Base-by-base conservation (phyloP, 768 basidiomycete genomes). In the Mycena haematopus region DNA sequence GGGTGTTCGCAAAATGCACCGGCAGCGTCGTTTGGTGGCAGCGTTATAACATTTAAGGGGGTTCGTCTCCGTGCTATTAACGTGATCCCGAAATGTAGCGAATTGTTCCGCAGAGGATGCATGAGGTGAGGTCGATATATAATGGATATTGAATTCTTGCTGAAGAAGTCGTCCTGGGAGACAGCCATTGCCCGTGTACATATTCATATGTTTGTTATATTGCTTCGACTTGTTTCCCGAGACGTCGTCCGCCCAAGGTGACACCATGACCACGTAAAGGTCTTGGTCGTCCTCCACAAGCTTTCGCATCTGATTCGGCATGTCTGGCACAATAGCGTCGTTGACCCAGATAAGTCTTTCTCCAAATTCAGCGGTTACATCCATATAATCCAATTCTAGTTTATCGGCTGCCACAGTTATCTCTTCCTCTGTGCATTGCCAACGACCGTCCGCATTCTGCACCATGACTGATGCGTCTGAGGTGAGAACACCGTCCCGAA, bases 21-120 rank as follows among this genome's bases (percentile, higher is more conserved):
- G 47, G 47, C 49, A 65, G 14, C 31, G 63, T 3, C 50, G 44
- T 13, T 60, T 25, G 3, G 52, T 65, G 2, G 46, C 59, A 1
- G 54, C 63, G 46, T 67, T 55, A 52, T 56, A 67, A 15, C 52
- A 54, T 13, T 35, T 49, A 1, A 62, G 31, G 0, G 66, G 66
- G 15, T 52, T 52, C 1, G 19, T 35, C 38, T 63, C 56, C 13
- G 66, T 67, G 35, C 27, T 51, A 21, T 58, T 60, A 36, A 47
- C 47, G 25, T 45, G 49, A 14, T 61, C 56, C 17, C 62, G 56
- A 25, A 63, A 47, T 3, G 62, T 44, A 6, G 62, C 42, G 17
- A 63, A 58, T 29, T 59, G 58, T 42, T 50, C 29, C 1, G 47
- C 17, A 7, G 47, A 50, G 4, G 47, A 29, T 0, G 47, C 47